Base-by-base conservation (phyloP, 2,329 filamentous ascomycete genomes). In the Pestalotiopsis sp. region DNA sequence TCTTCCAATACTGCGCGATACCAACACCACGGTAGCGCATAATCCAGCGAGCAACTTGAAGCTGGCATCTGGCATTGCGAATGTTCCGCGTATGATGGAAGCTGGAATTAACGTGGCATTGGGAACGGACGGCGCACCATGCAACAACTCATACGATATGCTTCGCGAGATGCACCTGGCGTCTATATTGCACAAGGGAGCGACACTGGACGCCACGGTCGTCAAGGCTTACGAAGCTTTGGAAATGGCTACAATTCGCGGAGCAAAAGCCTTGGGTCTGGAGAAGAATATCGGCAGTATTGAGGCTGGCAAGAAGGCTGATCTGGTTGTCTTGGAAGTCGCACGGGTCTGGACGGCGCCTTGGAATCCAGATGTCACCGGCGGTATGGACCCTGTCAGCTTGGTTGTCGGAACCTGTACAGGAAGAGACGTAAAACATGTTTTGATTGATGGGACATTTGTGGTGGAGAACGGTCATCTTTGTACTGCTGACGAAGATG, bases 41-140 rank as follows among this genome's bases (percentile, higher is more conserved):
- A 85, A 84, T 69, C 83, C 85, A 0, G 84, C 82, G 2, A 85
- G 82, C 67, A 87, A 88, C 70, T 79, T 81, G 36, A 87, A 87
- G 73, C 80, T 88, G 14, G 85, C 82, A 0, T 86, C 84, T 1
- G 86, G 85, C 0, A 82, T 86, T 66, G 83, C 83, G 27, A 78
- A 80, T 4, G 79, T 87, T 0, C 84, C 84, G 0, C 80, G 83
- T 31, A 77, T 87, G 73, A 75, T 85, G 25, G 69, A 73, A 0
- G 78, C 76, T 0, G 79, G 79, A 0, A 80, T 87, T 5, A 86
- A 85, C 69, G 80, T 87, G 6, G 77, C 78, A 0, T 75, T 87
- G 0, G 86, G 85, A 0, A 87, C 85, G 0, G 85, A 88, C 72
- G 85, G 85, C 0, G 85, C 85, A 0, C 85, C 85, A 0, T 87